Evolutionary conservation across 2,329 filamentous ascomycete genomes (phyloP).

Genomic region (Fusarium torreyae): DNA sequence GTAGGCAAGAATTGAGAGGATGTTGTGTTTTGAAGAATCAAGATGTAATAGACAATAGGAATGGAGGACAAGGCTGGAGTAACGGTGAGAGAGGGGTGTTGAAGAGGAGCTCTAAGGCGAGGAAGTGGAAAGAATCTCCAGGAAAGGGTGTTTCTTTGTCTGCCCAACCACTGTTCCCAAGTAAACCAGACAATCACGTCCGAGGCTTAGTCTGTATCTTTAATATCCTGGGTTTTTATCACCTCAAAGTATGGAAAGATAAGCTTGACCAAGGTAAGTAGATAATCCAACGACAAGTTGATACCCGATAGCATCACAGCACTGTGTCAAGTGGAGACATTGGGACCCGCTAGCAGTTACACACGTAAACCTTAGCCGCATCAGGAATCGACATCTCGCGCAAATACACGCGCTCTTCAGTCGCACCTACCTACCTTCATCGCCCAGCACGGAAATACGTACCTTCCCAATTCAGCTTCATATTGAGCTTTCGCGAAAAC

Average conservation of each 20-base stretch:
- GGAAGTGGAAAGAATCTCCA: conserved; percentile 23
- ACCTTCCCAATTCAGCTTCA: conserved; percentile 27
- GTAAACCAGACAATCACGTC: not conserved
- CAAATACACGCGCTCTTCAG: conserved; percentile 19
- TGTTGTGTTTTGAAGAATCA: not conserved
- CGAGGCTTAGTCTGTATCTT: too few relatives aligned
- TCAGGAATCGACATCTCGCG: conserved; percentile 10
- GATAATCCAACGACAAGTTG: conserved; percentile 14
- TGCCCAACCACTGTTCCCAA: not conserved
- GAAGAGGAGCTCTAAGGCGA: conserved; percentile 9
- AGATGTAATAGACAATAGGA: not conserved
- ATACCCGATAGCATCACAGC: conserved; percentile 1
- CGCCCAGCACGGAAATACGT: conserved; percentile 27
- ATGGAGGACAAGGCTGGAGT: not conserved
- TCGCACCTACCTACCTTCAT: conserved; percentile 3
- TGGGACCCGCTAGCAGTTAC: not conserved
- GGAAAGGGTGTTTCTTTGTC: conserved; percentile 1
- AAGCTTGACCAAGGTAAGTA: not conserved
- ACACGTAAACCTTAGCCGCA: not conserved
- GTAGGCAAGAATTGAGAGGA: not conserved
- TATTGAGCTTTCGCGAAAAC: conserved; percentile 42
- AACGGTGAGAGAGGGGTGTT: conserved; percentile 14
- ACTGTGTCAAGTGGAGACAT: conserved; percentile 9
- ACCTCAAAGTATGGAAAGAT: not conserved
- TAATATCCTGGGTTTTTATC: too few relatives aligned